These are phyloP conservation scores for Kandelia obovata DNA, from an alignment of 345 rosid species.

Conservation along the genomic window DNA sequence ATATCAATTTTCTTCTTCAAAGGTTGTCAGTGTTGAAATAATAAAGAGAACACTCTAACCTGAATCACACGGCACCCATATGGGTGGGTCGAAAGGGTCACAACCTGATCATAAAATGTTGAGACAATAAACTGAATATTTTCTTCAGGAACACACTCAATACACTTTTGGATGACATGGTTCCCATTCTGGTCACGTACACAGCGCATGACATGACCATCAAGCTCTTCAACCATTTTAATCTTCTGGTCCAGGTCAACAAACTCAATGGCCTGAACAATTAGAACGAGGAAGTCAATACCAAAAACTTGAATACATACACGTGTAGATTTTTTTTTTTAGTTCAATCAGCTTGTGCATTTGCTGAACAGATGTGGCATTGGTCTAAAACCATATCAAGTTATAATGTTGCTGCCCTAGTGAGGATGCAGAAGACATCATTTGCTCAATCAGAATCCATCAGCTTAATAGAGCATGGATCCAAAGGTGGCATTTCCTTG, in stretches of 20 bases:
- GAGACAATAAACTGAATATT: conserved; percentile 69
- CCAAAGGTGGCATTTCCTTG: background rate
- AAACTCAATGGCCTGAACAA: conserved; percentile 77
- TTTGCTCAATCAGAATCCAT: background rate
- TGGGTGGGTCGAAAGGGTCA: conserved; percentile 81
- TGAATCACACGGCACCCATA: conserved; percentile 97
- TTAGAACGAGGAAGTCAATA: background rate
- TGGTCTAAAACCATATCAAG: background rate
- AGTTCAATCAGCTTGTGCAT: background rate
- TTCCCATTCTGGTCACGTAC: conserved; percentile 98
- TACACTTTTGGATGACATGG: conserved; percentile 96
- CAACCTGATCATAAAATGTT: conserved; percentile 85
- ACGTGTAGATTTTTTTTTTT: background rate
- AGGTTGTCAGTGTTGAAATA: background rate
- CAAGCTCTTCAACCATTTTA: conserved; percentile 87
- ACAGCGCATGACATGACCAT: conserved; percentile 88
- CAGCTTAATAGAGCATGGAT: background rate
- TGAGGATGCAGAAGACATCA: too few species aligned
- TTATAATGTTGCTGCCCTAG: background rate
- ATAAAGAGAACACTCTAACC: conserved; percentile 32
- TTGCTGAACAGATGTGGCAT: background rate
- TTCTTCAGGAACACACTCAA: conserved; percentile 92
- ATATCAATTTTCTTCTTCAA: background rate
- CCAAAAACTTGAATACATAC: background rate
- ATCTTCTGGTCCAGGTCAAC: conserved; percentile 87